Conservation (phyloP, 2,329 filamentous ascomycete species). For the Penicillium sp. region DNA sequence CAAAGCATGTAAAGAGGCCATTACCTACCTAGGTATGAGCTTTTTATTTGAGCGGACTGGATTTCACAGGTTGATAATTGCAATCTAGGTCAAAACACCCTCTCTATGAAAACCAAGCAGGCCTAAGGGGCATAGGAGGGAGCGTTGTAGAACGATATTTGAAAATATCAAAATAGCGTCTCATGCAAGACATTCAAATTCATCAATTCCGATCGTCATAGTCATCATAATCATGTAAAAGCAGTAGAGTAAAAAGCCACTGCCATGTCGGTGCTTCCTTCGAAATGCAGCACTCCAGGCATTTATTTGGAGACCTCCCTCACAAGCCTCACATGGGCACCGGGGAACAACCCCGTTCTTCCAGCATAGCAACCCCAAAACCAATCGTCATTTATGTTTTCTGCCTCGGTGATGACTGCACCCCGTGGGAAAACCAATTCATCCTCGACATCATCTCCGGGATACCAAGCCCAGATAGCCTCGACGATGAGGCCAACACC, state of each 20-base stretch:
- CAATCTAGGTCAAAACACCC: too few species aligned
- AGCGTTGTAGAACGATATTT: background rate
- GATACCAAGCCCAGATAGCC: conserved; percentile 79
- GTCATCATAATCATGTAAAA: conserved; percentile 2
- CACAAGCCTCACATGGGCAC: conserved; percentile 67
- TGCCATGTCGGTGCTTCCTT: background rate
- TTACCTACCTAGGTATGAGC: too few species aligned
- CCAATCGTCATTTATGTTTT: conserved; percentile 91
- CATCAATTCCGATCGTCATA: conserved; percentile 3
- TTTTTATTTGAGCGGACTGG: too few species aligned
- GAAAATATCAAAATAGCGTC: background rate
- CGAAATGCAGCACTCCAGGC: background rate
- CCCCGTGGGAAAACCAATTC: conserved; percentile 83
- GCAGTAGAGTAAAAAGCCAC: background rate
- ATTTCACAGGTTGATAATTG: too few species aligned
- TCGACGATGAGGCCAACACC: conserved; percentile 66
- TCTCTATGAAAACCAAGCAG: too few species aligned
- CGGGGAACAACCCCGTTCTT: conserved; percentile 75
- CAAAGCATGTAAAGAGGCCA: too few species aligned
- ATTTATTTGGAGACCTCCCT: conserved; percentile 32
- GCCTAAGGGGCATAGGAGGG: too few species aligned
- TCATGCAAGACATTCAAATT: conserved; percentile 3
- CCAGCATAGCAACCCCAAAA: conserved; percentile 85
- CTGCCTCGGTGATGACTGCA: conserved; percentile 79
- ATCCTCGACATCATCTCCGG: conserved; percentile 58